A percentile compares a stretch with the other conserved stretches of the same genome.
These are phyloP conservation scores for Penicillium sp. DNA, from an alignment of 2,329 filamentous ascomycete genomes.

Conservation along the genomic window DNA sequence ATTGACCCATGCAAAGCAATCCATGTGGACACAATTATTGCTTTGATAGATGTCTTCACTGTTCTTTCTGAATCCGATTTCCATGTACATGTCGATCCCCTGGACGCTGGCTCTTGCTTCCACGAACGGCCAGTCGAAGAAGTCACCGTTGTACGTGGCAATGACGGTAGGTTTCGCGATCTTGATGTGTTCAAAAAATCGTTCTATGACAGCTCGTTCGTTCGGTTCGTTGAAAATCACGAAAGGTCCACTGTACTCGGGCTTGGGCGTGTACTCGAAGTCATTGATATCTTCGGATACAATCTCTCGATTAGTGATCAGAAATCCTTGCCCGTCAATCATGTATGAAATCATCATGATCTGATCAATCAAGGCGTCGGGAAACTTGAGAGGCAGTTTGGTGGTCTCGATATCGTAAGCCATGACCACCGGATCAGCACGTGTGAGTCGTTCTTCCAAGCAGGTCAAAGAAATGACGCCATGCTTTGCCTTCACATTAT, in stretches of 20 bases:
- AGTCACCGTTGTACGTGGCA: constrained; percentile 99
- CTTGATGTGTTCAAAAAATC: constrained; percentile 95
- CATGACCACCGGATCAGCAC: constrained; percentile 95
- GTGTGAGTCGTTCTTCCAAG: constrained; percentile 81
- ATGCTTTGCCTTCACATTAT: constrained; percentile 90
- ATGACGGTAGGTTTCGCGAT: constrained; percentile 93
- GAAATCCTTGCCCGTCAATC: constrained; percentile 96
- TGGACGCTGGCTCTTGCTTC: constrained; percentile 89
- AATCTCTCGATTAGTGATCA: constrained; percentile 97
- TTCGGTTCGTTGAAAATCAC: constrained; percentile 98
- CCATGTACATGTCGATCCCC: constrained; percentile 98
- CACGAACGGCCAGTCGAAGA: constrained; percentile 99
- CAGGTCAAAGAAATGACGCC: constrained; percentile 78
- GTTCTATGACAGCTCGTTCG: constrained; percentile 80
- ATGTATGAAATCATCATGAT: constrained; percentile 99
- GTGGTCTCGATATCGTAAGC: constrained; percentile 99
- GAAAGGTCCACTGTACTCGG: constrained; percentile 91
- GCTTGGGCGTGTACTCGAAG: constrained; percentile 97
- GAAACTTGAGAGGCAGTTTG: constrained; percentile 93
- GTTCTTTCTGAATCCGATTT: constrained; percentile 96
- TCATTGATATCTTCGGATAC: constrained; percentile 96
- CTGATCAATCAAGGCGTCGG: constrained; percentile 88
- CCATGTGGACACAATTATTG: constrained; percentile 95
- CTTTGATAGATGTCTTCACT: constrained; percentile 95
- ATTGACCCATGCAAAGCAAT: constrained; percentile 98